These are phyloP conservation scores for Quercus alba DNA, from an alignment of 306 rosid genomes.

Conservation along the genomic window DNA sequence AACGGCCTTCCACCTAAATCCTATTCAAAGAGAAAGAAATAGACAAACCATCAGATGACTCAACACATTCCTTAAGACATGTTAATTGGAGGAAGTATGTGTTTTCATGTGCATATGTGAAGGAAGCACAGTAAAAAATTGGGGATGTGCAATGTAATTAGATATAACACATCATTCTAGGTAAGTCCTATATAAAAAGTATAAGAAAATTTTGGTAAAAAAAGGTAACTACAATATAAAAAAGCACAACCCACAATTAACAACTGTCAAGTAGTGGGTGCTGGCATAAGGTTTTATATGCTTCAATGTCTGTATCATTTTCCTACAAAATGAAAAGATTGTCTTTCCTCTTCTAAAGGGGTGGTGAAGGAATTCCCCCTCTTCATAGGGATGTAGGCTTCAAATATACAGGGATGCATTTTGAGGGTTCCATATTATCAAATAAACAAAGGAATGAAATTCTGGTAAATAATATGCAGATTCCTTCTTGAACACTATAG, in stretches of 20 bases:
- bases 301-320: not conserved
- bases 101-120: not conserved
- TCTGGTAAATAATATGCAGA: not conserved
- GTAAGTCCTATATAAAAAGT: not conserved
- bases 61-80: not conserved
- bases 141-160: not conserved
- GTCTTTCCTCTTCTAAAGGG: not conserved
- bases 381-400: not conserved
- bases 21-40: slow-evolving; percentile 26
- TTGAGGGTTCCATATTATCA: not conserved
- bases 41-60: slow-evolving; percentile 3
- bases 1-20: slow-evolving; percentile 70
- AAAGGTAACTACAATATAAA: not conserved
- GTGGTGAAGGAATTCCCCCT: not conserved
- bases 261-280: not conserved
- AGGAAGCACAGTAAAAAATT: not conserved
- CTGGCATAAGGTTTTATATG: not conserved
- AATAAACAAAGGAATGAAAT: not conserved
- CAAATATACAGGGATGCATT: not conserved
- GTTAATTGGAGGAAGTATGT: not conserved
- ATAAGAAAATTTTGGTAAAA: not conserved
- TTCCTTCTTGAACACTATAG: not conserved
- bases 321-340: not conserved
- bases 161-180: not conserved
- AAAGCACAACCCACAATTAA: not conserved